Evolutionary conservation across 1,139 yeast genomes (phyloP), one percentile per base, ranked within the genome.

Genomic region (Yamadazyma trypodendri): DNA sequence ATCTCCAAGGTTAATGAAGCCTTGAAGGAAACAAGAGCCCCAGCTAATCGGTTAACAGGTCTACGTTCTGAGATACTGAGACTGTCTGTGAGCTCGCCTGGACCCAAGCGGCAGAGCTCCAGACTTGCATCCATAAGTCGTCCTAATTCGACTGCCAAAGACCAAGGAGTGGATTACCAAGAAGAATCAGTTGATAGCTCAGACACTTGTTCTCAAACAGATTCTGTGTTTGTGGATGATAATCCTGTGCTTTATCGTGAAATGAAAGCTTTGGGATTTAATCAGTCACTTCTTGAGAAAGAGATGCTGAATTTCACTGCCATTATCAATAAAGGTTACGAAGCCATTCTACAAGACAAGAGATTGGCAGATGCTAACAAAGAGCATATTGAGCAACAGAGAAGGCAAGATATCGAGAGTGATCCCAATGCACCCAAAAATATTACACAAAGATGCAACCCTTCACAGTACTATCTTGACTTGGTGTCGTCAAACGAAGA

Each of bases 401-500:
- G 51, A 12, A 65, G 62, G 12, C 32, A 49, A 20, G 25, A 25
- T 18, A 16, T 21, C 4, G 35, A 32, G 14, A 15, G 18, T 15
- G 34, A 31, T 24, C 31, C 31, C 8, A 76, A 80, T 52, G 63
- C 77, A 46, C 88, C 88, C 0, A 63, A 71, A 28, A 78, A 80
- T 51, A 60, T 81, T 42, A 68, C 60, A 11, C 61, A 66, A 39
- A 55, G 63, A 39, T 56, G 80, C 22, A 88, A 88, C 2, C 79
- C 74, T 10, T 71, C 89, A 0, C 61, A 55, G 14, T 76, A 79
- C 1, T 54, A 81, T 7, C 63, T 85, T 7, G 61, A 66, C 0
- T 69, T 65, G 35, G 68, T 87, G 1, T 61, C 78, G 0, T 84
- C 84, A 15, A 84, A 77, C 34, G 79, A 79, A 1, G 82, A 74